These are phyloP conservation scores for Arxiozyma bovina DNA, from an alignment of 1,139 yeast genomes.

Conservation along the genomic window DNA sequence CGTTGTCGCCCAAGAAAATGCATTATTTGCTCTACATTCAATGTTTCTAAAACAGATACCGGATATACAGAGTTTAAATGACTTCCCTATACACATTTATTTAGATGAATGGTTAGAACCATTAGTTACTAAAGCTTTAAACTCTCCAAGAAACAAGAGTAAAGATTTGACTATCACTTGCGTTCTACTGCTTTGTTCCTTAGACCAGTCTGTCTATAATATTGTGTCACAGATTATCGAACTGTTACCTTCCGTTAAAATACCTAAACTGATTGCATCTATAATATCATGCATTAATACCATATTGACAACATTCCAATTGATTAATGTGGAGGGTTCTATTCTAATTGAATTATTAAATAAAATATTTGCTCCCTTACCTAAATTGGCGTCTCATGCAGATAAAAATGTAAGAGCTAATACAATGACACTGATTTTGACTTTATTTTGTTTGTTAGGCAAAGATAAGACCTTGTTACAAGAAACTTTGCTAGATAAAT, in stretches of 20 bases:
- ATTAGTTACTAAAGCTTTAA: constrained; percentile 63
- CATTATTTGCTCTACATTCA: constrained; percentile 39
- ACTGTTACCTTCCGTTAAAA: constrained; percentile 54
- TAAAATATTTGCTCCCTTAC: constrained; percentile 33
- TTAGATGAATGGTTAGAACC: constrained; percentile 41
- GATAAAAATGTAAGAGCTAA: constrained; percentile 82
- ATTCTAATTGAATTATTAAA: constrained; percentile 41
- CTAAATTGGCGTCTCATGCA: constrained; percentile 74
- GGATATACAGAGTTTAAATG: not conserved
- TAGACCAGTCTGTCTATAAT: not conserved
- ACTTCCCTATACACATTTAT: not conserved
- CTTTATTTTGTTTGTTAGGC: constrained; percentile 71
- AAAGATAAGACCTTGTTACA: constrained; percentile 40
- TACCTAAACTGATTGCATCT: constrained; percentile 76
- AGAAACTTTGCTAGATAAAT: constrained; percentile 51
- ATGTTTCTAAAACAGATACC: constrained; percentile 9
- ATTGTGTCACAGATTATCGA: constrained; percentile 43
- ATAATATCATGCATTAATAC: constrained; percentile 48
- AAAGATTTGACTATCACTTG: constrained; percentile 58
- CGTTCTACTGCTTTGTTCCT: constrained; percentile 53
- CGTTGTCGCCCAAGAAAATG: constrained; percentile 89
- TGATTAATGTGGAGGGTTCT: constrained; percentile 49
- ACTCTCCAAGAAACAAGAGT: constrained; percentile 70
- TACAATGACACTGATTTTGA: constrained; percentile 61
- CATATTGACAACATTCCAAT: constrained; percentile 62